phyloP scores from a whole-genome alignment of 208 protist species.

The Acanthamoeba culbertsoni region DNA sequence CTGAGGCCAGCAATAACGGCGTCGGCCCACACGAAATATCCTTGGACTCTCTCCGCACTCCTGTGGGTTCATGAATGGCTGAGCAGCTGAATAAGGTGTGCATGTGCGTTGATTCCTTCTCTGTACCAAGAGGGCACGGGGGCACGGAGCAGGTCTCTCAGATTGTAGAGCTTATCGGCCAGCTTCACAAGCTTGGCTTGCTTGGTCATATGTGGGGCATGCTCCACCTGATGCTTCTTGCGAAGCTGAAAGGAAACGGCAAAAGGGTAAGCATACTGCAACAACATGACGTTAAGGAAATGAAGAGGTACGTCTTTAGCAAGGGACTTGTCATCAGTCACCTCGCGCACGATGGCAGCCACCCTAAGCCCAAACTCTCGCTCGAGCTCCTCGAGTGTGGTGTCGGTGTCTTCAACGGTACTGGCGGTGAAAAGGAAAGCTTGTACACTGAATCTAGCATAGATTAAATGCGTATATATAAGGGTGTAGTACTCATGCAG shows the following conservation, averaged over 20 bases:
- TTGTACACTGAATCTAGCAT: background rate
- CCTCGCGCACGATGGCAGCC: conserved; percentile 61
- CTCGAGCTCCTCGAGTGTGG: conserved; percentile 65
- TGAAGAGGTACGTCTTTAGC: conserved; percentile 40
- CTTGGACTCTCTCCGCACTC: conserved; percentile 55
- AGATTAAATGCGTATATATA: background rate
- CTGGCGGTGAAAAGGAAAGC: background rate
- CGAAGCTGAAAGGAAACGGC: background rate
- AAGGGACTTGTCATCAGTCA: conserved; percentile 71
- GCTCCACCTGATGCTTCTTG: conserved; percentile 66
- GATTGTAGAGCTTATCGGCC: conserved; percentile 71
- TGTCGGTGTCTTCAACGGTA: conserved; percentile 63
- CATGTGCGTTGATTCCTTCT: background rate
- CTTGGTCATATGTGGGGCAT: conserved; percentile 61
- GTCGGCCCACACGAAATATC: conserved; percentile 73
- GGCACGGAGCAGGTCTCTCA: conserved; percentile 51
- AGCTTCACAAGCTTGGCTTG: conserved; percentile 69
- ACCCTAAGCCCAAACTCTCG: conserved; percentile 63
- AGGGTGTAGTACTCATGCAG: conserved; percentile 64
- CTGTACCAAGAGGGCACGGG: conserved; percentile 16
- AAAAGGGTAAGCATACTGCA: background rate
- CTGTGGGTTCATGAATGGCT: background rate
- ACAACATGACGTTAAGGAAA: background rate
- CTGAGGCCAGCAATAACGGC: background rate
- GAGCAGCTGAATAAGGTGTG: background rate